phyloP scores from a whole-genome alignment of 1,284 basidiomycete species.

The Puccinia hordei region DNA sequence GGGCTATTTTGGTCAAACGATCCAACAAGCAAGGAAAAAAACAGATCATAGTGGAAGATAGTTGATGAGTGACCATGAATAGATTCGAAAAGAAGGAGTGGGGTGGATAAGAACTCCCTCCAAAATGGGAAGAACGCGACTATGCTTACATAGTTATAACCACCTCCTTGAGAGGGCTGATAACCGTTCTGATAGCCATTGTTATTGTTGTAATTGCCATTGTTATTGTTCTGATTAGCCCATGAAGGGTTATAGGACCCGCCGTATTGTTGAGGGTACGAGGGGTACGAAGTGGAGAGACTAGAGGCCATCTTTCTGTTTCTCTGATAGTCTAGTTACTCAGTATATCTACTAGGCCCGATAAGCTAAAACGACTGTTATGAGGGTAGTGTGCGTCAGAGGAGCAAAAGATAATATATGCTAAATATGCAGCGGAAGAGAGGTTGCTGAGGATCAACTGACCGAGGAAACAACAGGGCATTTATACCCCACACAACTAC shows the following conservation, averaged over 20 bases:
- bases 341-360: not conserved
- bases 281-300: not conserved
- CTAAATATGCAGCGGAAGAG: too few relatives aligned
- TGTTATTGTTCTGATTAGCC: not conserved
- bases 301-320: not conserved
- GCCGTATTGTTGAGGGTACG: constrained; percentile 1
- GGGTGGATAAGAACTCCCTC: too few relatives aligned
- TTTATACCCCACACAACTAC: too few relatives aligned
- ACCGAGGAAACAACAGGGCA: too few relatives aligned
- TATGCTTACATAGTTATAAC: constrained; percentile 13
- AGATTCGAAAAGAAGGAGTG: not conserved
- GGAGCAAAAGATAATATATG: too few relatives aligned
- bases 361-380: not conserved
- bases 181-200: constrained; percentile 2
- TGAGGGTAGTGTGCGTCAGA: too few relatives aligned
- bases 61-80: not conserved
- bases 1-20: not conserved
- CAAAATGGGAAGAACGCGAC: not conserved
- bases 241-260: constrained; percentile 20
- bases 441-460: too few relatives aligned
- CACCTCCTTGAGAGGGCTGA: constrained; percentile 17
- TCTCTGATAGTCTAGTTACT: not conserved
- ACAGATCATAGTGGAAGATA: not conserved
- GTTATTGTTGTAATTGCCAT: not conserved
- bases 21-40: not conserved